phyloP scores from a whole-genome alignment of 2,329 filamentous ascomycete species.

The Niveomyces coronatus region DNA sequence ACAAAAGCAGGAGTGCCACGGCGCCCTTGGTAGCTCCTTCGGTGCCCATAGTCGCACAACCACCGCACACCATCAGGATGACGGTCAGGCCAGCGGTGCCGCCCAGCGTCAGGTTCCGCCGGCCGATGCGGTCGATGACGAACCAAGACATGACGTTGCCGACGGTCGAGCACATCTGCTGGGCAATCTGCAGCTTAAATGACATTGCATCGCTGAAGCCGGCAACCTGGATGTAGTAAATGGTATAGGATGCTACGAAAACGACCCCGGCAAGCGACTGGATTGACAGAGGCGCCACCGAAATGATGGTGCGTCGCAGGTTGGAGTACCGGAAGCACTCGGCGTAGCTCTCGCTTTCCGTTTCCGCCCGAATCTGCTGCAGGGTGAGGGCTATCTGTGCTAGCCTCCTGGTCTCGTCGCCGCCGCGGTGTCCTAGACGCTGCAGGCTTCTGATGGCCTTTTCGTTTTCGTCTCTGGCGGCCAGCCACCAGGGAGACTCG shows the following conservation, averaged over 20 bases:
- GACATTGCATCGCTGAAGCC: constrained; percentile 25
- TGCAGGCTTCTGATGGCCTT: constrained; percentile 25
- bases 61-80: background rate
- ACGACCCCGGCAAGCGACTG: constrained; percentile 24
- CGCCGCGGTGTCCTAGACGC: constrained; percentile 19
- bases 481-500: constrained; percentile 32
- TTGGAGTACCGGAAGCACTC: constrained; percentile 31
- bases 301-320: constrained; percentile 29
- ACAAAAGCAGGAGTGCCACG: background rate
- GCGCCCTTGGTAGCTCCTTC: background rate
- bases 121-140: constrained; percentile 27
- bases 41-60: background rate
- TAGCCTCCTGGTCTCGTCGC: constrained; percentile 19
- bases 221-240: constrained; percentile 33
- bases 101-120: constrained; percentile 21
- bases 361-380: constrained; percentile 24
- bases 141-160: constrained; percentile 31
- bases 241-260: constrained; percentile 27
- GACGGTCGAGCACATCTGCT: constrained; percentile 27
- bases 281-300: constrained; percentile 24
- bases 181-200: constrained; percentile 29
- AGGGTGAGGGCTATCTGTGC: constrained; percentile 21
- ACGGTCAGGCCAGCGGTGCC: background rate
- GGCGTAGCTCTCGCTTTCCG: constrained; percentile 25
- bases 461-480: constrained; percentile 21